Evolutionary conservation across 768 basidiomycete species (phyloP).

Genomic region (Agaricus blazei): DNA sequence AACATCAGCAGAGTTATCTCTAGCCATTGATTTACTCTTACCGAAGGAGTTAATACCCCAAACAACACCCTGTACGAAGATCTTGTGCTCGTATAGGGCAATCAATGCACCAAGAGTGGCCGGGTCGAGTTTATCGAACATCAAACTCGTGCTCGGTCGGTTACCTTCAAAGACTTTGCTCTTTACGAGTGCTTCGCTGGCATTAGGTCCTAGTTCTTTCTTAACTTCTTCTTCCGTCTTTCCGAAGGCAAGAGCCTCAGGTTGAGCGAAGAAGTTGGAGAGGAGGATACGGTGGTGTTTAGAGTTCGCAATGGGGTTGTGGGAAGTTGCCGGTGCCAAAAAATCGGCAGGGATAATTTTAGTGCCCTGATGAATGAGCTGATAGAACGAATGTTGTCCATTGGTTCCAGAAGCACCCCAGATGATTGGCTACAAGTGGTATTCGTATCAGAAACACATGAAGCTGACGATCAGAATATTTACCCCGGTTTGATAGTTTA

Average conservation of each 20-base stretch:
- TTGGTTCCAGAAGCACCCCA: conserved; percentile 99
- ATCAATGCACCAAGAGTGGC: conserved; percentile 86
- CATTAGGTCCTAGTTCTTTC: conserved; percentile 59
- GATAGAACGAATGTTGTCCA: conserved; percentile 99
- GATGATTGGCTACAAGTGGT: conserved; percentile 74
- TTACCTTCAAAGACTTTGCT: conserved; percentile 98
- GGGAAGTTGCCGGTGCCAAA: conserved; percentile 82
- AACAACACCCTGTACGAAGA: conserved; percentile 93
- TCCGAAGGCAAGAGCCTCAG: conserved; percentile 95
- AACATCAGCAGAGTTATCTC: background rate
- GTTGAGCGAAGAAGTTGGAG: conserved; percentile 97
- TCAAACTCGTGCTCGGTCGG: conserved; percentile 91
- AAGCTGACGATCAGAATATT: conserved; percentile 21
- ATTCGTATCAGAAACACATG: background rate
- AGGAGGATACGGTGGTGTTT: conserved; percentile 97
- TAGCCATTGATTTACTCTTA: conserved; percentile 24
- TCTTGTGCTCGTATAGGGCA: conserved; percentile 96
- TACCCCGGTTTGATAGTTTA: conserved; percentile 95
- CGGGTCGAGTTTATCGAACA: conserved; percentile 92
- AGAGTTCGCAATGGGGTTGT: conserved; percentile 82
- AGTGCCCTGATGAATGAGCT: conserved; percentile 92
- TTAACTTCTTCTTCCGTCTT: conserved; percentile 89
- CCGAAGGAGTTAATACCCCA: conserved; percentile 99
- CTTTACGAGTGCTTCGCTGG: conserved; percentile 85
- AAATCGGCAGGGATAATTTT: conserved; percentile 92